Base-by-base conservation (phyloP, 1,284 basidiomycete species). In the Coniophora puteana region DNA sequence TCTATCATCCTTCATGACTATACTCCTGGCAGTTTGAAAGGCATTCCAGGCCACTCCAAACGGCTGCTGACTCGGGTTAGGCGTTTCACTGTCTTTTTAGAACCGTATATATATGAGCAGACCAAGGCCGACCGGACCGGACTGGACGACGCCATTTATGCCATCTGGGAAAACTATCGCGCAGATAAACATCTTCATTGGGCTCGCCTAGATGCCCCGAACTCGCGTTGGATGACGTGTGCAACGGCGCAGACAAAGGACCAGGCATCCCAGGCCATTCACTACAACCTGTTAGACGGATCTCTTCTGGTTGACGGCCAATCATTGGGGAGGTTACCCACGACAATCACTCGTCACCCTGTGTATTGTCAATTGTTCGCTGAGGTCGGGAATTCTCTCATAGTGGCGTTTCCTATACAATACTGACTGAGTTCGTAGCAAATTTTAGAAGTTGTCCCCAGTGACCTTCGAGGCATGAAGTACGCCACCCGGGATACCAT, bases 291-390 rank as follows among this genome's bases (percentile, higher is more conserved):
- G 6, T 41, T 65, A 4, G 40, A 49, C 25, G 63, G 64, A 1
- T 17, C 34, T 17, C 40, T 66, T 8, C 45, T 64, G 3, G 45
- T 66, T 6, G 48, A 57, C 41, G 64, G 64, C 2, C 53, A 50
- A 24, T 50, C 55, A 5, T 35, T 62, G 16, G 53, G 56, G 22
- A 50, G 52, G 12, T 48, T 66, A 14, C 64, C 63, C 0, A 36
- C 23, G 11, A 35, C 39, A 6, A 54, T 63, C 22, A 34, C 50
- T 3, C 22, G 36, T 1, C 50, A 61, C 42, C 34, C 50, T 2
- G 45, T 39, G 1, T 65, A 60, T 38, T 20, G 24, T 3, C 48
- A 50, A 7, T 28, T 63, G 20, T 59, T 63, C 26, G 51, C 50
- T 5, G n/a, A 52, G 17, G 62, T 62, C 30, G 42, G 52, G 41